Evolutionary conservation across 2,329 filamentous ascomycete genomes (phyloP).

Genomic region (Fusarium foetens): DNA sequence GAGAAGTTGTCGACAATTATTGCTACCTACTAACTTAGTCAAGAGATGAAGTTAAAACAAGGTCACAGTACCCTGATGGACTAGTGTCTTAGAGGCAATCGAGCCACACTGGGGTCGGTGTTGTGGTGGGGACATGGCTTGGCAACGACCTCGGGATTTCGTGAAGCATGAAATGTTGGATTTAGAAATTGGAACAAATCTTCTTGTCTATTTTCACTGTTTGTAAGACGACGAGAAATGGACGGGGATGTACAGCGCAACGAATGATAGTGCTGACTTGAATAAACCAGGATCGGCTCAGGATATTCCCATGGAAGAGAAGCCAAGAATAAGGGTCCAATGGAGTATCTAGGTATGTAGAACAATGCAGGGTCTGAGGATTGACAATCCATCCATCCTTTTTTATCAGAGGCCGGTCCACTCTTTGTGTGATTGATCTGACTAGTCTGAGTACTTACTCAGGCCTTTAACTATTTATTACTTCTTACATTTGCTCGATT

Average conservation of each 20-base stretch:
- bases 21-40: not conserved
- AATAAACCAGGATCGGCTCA: not conserved
- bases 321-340: constrained; percentile 27
- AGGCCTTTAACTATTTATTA: not conserved
- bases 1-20: not conserved
- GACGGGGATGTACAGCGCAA: not conserved
- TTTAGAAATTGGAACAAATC: not conserved
- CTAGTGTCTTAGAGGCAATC: constrained; percentile 6
- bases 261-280: not conserved
- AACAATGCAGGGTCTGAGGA: constrained; percentile 9
- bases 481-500: not conserved
- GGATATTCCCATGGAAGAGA: not conserved
- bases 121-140: constrained; percentile 14
- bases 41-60: constrained; percentile 32
- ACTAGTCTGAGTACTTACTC: not conserved
- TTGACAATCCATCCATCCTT: not conserved
- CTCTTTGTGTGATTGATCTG: not conserved
- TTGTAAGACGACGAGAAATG: not conserved
- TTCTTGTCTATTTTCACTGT: not conserved
- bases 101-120: constrained; percentile 11
- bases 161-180: not conserved
- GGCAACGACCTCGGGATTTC: not conserved
- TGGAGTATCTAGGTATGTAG: not conserved
- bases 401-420: constrained; percentile 3
- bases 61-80: not conserved